Base-by-base conservation (phyloP, 2,329 filamentous ascomycete species). In the Cyphellophora europaea region DNA sequence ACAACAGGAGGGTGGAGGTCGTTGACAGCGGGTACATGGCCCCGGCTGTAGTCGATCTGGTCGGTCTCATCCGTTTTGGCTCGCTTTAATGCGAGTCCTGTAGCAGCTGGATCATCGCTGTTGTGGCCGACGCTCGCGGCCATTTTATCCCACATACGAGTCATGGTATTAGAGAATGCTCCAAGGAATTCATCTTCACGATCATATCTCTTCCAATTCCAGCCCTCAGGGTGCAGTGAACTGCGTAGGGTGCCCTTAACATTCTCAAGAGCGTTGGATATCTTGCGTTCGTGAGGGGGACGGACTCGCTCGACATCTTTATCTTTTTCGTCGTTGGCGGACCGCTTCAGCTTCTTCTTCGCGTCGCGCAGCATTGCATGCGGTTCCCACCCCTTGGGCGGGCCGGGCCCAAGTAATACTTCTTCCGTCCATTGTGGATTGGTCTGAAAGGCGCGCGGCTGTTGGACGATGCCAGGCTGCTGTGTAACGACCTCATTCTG, bases 371-470 rank as follows among this genome's bases (percentile, higher is more conserved):
- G 31, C 8, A 48, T 33, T 12, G 19, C 31, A 27, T 49, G 44
- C 16, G 25, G 33, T 28, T 49, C 45, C 45, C 45, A 49, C 1
- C 47, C 47, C 41, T 45, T 48, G 10, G 78, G 79, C 21, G 82
- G 71, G 3, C 74, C 77, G 2, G 88, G 88, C 0, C 88, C 88
- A 61, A 88, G 71, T 43, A 68, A 69, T 46, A 95, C 93, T 58
- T 95, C 88, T 53, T 91, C 82, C 19, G 72, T 67, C 88, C 88
- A 95, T 60, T 84, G 85, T 10, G 81, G 79, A 51, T 95, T 95
- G 17, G 86, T 93, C 51, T 79, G 80, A 50, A 86, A 91, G 1
- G 86, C 83, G 5, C 56, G 58, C 2, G 82, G 87, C 51, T 95
- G 87, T 33, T 77, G 71, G 57, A 93, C 91, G 8, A 77, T 59